Evolutionary conservation across 495 filamentous ascomycete genomes (phyloP), one percentile per base, ranked within the genome.

Genomic region (Penicillium herquei): DNA sequence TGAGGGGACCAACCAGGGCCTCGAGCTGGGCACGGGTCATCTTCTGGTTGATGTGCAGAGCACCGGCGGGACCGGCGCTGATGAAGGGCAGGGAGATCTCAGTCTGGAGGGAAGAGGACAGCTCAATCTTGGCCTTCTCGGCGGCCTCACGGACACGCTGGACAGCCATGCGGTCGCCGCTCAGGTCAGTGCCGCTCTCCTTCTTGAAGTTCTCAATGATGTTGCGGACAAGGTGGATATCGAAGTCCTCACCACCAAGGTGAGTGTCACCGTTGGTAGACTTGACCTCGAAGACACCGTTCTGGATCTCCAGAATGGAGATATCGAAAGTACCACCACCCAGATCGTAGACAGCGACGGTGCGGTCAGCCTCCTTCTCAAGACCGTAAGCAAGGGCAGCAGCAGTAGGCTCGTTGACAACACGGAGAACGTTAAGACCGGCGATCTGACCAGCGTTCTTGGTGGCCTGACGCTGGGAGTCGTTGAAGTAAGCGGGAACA

Each of bases 111-210:
- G 91, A 89, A 17, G 92, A 97, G 3, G 94, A 98, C 58, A 98
- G 84, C 79, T 98, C 94, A 69, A 98, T 98, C 90, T 98, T 98
- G 70, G 94, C 94, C 86, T 98, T 98, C 85, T 98, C 94, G 58
- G 95, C 94, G 59, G 94, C 94, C 80, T 98, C 94, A 78, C 94
- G 94, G 73, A 98, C 97, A 79, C 94, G 84, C 82, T 98, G 94
- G 64, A 98, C 95, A 54, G 94, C 94, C 94, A 98, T 98, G 68
- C 94, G 92, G 82, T 98, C 94, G 61, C 76, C 77, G 35, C 89
- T 88, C 48, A 98, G 84, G 73, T 98, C 95, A 56, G 98, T 90
- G 50, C 91, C 87, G 32, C 88, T 88, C 54, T 96, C 91, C 76
- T 89, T 90, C 89, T 96, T 97, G 83, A 98, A 98, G 69, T 95